Conservation (phyloP, 164 flowering plant species). For the Echeveria elegans region DNA sequence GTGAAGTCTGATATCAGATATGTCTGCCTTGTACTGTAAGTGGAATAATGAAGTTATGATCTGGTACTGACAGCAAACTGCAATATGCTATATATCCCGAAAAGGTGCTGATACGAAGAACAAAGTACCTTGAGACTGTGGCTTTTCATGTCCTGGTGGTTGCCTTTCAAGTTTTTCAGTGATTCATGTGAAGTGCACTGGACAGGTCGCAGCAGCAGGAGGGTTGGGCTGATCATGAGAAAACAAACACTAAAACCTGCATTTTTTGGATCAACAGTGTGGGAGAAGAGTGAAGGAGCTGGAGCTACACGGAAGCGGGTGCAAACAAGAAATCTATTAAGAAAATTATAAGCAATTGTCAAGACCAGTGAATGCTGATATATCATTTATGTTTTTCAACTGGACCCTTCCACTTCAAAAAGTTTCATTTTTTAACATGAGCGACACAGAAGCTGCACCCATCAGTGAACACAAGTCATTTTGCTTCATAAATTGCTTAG, state of each 20-base stretch:
- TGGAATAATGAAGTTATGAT: slow-evolving; percentile 22
- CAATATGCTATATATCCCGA: neutral
- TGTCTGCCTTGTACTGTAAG: slow-evolving; percentile 19
- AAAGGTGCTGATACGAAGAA: neutral
- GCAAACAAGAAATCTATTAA: neutral
- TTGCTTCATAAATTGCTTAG: too few relatives aligned
- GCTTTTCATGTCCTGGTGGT: slow-evolving; percentile 11
- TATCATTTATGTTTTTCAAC: too few relatives aligned
- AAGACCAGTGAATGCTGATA: neutral
- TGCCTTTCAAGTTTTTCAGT: slow-evolving; percentile 1
- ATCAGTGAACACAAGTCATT: neutral
- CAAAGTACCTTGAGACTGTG: slow-evolving; percentile 26
- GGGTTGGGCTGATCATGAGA: neutral
- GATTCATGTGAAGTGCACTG: too few relatives aligned
- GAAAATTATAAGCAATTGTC: neutral
- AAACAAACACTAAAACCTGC: neutral
- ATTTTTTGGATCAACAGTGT: neutral
- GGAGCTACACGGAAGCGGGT: neutral
- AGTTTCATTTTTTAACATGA: neutral
- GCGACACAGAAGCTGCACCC: neutral
- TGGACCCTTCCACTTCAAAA: neutral
- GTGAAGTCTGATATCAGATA: slow-evolving; percentile 36
- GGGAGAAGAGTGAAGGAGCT: neutral
- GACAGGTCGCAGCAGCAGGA: slow-evolving; percentile 20
- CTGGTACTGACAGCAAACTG: slow-evolving; percentile 4